Percentiles rank a stretch among this genome's conserved stretches.
These are phyloP conservation scores for Tilletiaria anomala DNA, from an alignment of 1,284 basidiomycete species.

Conservation along the genomic window DNA sequence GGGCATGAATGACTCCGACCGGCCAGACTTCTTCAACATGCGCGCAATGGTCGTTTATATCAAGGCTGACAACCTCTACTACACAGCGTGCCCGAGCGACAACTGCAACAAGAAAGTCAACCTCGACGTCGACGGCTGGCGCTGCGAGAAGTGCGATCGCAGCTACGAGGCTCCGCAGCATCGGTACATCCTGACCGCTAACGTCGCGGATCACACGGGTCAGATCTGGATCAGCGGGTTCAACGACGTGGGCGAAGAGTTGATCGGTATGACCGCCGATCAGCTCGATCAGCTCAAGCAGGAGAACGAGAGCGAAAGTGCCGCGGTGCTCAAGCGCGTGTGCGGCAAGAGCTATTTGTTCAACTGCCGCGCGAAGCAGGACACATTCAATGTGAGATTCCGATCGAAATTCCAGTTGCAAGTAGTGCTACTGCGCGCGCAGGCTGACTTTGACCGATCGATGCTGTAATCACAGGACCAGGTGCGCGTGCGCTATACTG, in stretches of 20 bases:
- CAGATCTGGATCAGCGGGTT: constrained; percentile 90
- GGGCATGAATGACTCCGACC: constrained; percentile 55
- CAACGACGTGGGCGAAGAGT: constrained; percentile 71
- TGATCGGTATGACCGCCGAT: constrained; percentile 61
- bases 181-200: constrained; percentile 81
- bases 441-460: background rate
- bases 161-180: constrained; percentile 60
- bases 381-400: constrained; percentile 28
- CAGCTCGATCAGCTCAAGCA: constrained; percentile 62
- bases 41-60: constrained; percentile 80
- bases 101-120: constrained; percentile 85
- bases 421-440: background rate
- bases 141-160: constrained; percentile 85
- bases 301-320: constrained; percentile 53
- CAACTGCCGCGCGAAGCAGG: constrained; percentile 62
- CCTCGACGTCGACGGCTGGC: constrained; percentile 55
- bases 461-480: constrained; percentile 10
- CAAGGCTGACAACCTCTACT: constrained; percentile 69
- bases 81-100: constrained; percentile 72
- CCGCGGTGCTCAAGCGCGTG: constrained; percentile 53
- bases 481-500: constrained; percentile 30
- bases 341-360: constrained; percentile 65
- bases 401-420: background rate
- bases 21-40: constrained; percentile 63
- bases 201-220: constrained; percentile 73